Percentiles rank a stretch among this genome's conserved stretches.
Conservation (phyloP, 192 early-diverging fungal species). For the Pilaira anomala region DNA sequence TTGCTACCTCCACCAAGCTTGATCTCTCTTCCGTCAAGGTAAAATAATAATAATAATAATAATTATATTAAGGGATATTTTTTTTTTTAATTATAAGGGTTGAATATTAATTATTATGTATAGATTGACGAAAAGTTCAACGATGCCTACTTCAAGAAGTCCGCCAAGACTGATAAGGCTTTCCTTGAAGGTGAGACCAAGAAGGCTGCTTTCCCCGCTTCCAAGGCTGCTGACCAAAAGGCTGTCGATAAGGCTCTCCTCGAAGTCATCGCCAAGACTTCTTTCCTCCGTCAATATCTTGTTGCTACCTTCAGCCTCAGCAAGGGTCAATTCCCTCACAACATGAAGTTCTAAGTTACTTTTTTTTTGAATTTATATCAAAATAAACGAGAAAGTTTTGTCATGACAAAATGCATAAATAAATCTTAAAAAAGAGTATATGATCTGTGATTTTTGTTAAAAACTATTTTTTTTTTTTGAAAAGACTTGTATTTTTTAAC, state of each 20-base stretch:
- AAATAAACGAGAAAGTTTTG: background rate
- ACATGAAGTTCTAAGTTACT: conserved; percentile 87
- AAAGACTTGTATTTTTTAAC: too few species aligned
- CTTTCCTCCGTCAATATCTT: conserved; percentile 88
- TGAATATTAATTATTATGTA: too few species aligned
- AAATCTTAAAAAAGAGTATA: background rate
- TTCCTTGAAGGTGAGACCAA: conserved; percentile 76
- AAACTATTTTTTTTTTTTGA: background rate
- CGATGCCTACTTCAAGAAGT: conserved; percentile 90
- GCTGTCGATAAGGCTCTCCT: conserved; percentile 79
- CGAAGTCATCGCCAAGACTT: conserved; percentile 80
- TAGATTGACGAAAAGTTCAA: conserved; percentile 77
- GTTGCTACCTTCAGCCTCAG: conserved; percentile 81
- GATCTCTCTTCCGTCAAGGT: conserved; percentile 75
- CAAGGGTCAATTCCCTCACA: conserved; percentile 97
- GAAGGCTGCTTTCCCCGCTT: conserved; percentile 77
- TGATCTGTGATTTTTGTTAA: background rate
- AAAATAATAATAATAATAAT: conserved; percentile 1
- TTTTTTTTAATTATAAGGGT: background rate
- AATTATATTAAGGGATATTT: background rate
- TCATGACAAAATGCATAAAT: background rate
- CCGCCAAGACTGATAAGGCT: conserved; percentile 84
- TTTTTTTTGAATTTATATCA: background rate
- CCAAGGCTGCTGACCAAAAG: conserved; percentile 91
- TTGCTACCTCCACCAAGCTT: conserved; percentile 99